A percentile compares a stretch with the other conserved stretches of the same genome.
Evolutionary conservation across 495 filamentous ascomycete species (phyloP).

Genomic region (Sordaria brevicollis): DNA sequence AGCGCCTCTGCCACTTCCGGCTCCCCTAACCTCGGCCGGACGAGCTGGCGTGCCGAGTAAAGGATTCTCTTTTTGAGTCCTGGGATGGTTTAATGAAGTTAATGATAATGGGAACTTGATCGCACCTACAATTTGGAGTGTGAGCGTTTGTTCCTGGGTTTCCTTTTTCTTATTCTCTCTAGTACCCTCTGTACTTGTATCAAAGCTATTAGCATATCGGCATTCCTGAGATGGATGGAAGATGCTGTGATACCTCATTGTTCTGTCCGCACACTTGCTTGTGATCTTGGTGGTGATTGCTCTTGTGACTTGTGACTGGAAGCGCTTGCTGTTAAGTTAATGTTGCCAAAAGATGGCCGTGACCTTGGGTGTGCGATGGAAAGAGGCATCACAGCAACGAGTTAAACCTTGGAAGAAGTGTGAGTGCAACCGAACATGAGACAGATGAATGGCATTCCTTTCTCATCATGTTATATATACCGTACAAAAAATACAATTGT

Average conservation of each 20-base stretch:
- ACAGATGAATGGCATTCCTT: neutral
- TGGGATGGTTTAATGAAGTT: neutral
- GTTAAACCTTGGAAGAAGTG: no score
- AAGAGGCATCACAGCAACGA: no score
- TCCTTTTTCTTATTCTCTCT: neutral
- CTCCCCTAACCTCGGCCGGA: constrained; percentile 4
- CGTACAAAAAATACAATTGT: neutral
- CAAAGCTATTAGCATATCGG: neutral
- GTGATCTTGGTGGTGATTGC: no score
- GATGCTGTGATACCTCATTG: neutral
- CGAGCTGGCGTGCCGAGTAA: constrained; percentile 17
- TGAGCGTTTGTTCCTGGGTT: neutral
- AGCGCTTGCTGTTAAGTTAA: no score
- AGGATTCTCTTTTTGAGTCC: neutral
- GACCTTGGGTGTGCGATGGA: no score
- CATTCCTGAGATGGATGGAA: neutral
- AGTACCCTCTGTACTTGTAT: neutral
- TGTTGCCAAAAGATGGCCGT: no score
- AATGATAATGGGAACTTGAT: neutral
- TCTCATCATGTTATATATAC: neutral
- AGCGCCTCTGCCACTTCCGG: neutral
- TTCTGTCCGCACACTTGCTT: no score
- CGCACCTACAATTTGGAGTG: neutral
- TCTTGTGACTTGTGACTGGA: neutral
- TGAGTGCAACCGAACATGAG: neutral